Evolutionary conservation across 257 asterid species (phyloP).

Genomic region (Nyctanthes arbortristis): DNA sequence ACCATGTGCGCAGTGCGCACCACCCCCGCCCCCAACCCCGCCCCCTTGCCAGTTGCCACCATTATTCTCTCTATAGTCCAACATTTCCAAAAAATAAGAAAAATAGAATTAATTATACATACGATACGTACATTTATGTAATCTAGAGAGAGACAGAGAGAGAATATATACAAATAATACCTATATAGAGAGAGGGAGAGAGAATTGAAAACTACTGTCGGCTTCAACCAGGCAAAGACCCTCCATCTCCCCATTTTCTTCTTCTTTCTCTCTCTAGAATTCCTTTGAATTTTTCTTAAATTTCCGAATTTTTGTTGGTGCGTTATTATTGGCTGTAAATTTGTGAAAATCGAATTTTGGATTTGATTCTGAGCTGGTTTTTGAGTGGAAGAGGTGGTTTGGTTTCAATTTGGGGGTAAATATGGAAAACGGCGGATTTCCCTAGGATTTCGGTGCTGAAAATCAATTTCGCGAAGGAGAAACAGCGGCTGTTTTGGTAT

Average conservation of each 20-base stretch:
- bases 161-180: conserved; percentile 10
- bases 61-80: conserved; percentile 11
- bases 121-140: neutral
- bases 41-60: conserved; percentile 8
- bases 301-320: conserved; percentile 20
- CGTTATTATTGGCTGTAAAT: conserved; percentile 3
- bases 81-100: conserved; percentile 10
- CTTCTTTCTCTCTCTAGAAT: conserved; percentile 27
- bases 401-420: conserved; percentile 19
- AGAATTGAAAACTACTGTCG: conserved; percentile 55
- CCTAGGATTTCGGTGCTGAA: conserved; percentile 45
- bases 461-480: conserved; percentile 22
- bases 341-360: conserved; percentile 31
- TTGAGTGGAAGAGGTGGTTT: conserved; percentile 25
- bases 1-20: conserved; percentile 5
- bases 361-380: conserved; percentile 29
- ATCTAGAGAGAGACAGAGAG: neutral
- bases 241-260: conserved; percentile 36
- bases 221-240: conserved; percentile 88
- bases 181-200: conserved; percentile 47
- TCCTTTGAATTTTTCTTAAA: conserved; percentile 1
- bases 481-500: conserved; percentile 27
- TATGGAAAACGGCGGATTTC: conserved; percentile 38
- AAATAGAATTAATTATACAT: neutral
- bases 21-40: neutral